A percentile compares a stretch with the other conserved stretches of the same genome.
Evolutionary conservation across 2,329 filamentous ascomycete genomes (phyloP).

Genomic region (Clarireedia paspali): DNA sequence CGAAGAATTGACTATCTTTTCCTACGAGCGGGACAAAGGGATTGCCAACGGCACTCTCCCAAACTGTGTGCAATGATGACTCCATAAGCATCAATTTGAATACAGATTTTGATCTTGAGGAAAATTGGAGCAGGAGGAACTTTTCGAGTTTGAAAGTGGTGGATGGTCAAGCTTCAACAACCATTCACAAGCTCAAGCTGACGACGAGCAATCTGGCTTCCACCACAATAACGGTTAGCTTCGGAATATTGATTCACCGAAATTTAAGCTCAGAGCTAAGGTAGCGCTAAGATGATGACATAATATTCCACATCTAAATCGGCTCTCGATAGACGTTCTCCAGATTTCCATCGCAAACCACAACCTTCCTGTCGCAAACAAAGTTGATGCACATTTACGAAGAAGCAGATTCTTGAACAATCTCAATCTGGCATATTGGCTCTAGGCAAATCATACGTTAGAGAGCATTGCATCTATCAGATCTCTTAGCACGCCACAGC

Average conservation of each 20-base stretch:
- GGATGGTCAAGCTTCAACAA: background rate
- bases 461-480: too few relatives aligned
- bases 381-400: background rate
- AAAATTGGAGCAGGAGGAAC: background rate
- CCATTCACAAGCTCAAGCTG: conserved; percentile 6
- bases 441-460: background rate
- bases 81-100: conserved; percentile 49
- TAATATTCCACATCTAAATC: background rate
- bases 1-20: conserved; percentile 76
- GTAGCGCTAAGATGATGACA: background rate
- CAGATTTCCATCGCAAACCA: background rate
- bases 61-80: conserved; percentile 79
- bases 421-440: background rate
- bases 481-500: too few relatives aligned
- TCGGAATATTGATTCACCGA: conserved; percentile 12
- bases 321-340: background rate
- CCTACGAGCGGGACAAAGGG: conserved; percentile 73
- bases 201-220: conserved; percentile 19
- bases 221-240: conserved; percentile 4
- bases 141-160: background rate
- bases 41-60: conserved; percentile 84
- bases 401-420: background rate
- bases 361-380: background rate
- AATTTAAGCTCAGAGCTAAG: conserved; percentile 16
- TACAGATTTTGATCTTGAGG: background rate